These are phyloP conservation scores for Lachnellula hyalina DNA, from an alignment of 2,329 filamentous ascomycete genomes.

Conservation along the genomic window DNA sequence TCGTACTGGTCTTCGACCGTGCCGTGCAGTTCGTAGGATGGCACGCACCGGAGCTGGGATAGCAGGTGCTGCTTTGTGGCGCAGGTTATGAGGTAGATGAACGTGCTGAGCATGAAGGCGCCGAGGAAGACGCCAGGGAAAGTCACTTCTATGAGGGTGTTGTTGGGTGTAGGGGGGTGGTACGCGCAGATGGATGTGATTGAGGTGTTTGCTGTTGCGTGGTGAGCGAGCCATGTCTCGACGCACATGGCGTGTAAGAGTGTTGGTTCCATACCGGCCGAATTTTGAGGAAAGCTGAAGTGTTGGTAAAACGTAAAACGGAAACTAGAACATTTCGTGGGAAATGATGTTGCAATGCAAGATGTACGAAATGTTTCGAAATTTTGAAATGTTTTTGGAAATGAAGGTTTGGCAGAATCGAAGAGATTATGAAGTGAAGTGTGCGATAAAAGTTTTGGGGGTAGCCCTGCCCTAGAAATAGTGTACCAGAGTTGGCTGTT, in stretches of 20 bases:
- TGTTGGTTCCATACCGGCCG: background rate
- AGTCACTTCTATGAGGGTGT: background rate
- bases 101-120: background rate
- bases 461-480: no score
- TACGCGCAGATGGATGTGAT: background rate
- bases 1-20: background rate
- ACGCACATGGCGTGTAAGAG: background rate
- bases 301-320: background rate
- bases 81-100: background rate
- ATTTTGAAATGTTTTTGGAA: no score
- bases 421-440: no score
- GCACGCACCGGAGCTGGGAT: background rate
- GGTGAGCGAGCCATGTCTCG: background rate
- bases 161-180: background rate
- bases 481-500: no score
- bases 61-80: background rate
- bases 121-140: background rate
- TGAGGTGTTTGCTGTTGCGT: background rate
- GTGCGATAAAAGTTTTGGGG: no score
- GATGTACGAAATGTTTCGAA: no score
- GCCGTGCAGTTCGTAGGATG: background rate
- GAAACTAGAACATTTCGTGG: background rate
- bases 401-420: no score
- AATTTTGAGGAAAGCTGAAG: background rate
- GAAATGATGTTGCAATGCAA: no score